These are phyloP conservation scores for Suillus discolor DNA, from an alignment of 768 basidiomycete species.

Conservation along the genomic window DNA sequence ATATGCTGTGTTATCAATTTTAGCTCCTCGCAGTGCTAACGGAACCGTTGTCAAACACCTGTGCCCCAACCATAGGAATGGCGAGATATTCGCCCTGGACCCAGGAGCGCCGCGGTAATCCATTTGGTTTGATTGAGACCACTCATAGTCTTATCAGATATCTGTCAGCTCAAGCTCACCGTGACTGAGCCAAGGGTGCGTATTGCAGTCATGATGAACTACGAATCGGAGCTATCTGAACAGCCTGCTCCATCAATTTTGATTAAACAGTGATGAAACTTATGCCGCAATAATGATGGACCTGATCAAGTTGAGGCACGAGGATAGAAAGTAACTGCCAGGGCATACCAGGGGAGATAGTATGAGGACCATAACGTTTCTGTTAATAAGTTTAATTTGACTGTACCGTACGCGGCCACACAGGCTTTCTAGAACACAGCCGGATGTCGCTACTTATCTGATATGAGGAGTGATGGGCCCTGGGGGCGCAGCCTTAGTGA, in stretches of 20 bases:
- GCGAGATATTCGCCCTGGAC: too few species aligned
- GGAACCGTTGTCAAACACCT: not conserved
- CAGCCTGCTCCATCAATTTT: conserved; percentile 1
- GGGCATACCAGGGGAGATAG: not conserved
- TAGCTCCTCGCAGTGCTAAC: not conserved
- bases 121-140: too few species aligned
- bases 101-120: too few species aligned
- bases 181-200: too few species aligned
- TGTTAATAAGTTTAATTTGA: too few species aligned
- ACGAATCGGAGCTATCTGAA: not conserved
- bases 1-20: not conserved
- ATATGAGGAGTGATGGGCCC: not conserved
- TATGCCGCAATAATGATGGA: not conserved
- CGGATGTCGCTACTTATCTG: not conserved
- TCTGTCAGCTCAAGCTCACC: not conserved
- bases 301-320: not conserved
- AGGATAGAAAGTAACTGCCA: not conserved
- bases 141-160: too few species aligned
- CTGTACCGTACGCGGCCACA: not conserved
- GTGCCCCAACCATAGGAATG: too few species aligned
- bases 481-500: not conserved
- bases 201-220: too few species aligned
- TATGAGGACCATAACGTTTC: not conserved
- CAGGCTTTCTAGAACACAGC: not conserved
- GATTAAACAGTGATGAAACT: not conserved